Evolutionary conservation across 345 rosid genomes (phyloP).

Genomic region (Salix brachista): DNA sequence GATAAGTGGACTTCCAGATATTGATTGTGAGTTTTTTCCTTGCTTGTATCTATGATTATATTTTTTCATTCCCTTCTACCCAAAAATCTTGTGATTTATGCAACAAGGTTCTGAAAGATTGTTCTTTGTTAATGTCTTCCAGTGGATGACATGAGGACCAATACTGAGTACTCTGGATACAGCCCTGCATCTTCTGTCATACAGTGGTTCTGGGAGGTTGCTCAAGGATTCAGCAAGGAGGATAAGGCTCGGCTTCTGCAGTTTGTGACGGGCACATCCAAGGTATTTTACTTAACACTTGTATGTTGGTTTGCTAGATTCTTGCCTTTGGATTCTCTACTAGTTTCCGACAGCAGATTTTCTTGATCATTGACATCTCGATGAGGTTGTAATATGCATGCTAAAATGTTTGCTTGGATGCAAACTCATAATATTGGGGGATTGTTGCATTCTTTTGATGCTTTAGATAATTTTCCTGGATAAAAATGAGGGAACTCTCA

Average conservation of each 20-base stretch:
- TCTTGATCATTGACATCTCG: too few species aligned
- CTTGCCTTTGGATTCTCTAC: background rate
- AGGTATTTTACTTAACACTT: slow-evolving; percentile 37
- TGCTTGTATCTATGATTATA: background rate
- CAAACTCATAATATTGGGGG: background rate
- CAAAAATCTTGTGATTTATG: background rate
- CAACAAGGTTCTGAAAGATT: slow-evolving; percentile 4
- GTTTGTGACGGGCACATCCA: slow-evolving; percentile 96
- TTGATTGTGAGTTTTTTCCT: slow-evolving; percentile 62
- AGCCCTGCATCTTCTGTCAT: slow-evolving; percentile 86
- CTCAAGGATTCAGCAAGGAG: slow-evolving; percentile 91
- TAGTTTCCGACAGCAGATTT: too few species aligned
- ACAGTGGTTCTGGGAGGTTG: slow-evolving; percentile 99
- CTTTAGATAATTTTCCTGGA: background rate
- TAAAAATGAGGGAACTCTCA: background rate
- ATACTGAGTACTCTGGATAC: slow-evolving; percentile 89
- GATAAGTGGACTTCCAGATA: slow-evolving; percentile 95
- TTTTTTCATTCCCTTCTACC: background rate
- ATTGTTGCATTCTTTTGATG: background rate
- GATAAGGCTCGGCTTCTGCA: slow-evolving; percentile 93
- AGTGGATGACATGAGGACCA: slow-evolving; percentile 95
- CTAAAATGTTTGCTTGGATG: background rate
- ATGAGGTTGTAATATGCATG: too few species aligned
- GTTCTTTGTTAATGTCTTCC: slow-evolving; percentile 13
- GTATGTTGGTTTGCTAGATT: background rate